Base-by-base conservation (phyloP, 768 basidiomycete species). In the Suillus clintonianus region DNA sequence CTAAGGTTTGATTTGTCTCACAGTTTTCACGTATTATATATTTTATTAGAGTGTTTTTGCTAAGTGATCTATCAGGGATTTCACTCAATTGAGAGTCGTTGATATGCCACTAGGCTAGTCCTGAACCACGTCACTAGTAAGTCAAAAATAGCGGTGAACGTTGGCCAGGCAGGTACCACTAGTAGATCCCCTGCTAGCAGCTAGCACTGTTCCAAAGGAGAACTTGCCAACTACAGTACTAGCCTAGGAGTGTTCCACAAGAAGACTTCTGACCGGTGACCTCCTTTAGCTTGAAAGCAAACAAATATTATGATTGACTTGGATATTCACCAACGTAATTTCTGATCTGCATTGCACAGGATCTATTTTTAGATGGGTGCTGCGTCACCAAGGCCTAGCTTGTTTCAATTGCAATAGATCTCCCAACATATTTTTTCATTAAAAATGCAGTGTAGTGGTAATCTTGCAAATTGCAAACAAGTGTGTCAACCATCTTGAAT, bases 21-120 rank as follows among this genome's bases (percentile, higher is more conserved):
- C 48, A 9, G 48, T 30, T 5, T 53, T 54, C 17, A 41, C 51
- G 43, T 62, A 45, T 54, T 55, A 36, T 51, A 54, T 57, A 59
- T 47, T 17, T 53, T 32, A 24, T 41, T 57, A 57, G 24, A 24
- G 39, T 30, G 3, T 27, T 57, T 57, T 27, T 30, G 39, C 37
- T 30, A 57, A 19, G 56, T n/a, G 39, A 57, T 57, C 24, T 57
- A 41, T 11, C 39, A 19, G 39, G 15, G 24, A 57, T 27, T 24
- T 39, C 47, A 27, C 37, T 19, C 9, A 24, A 37, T 37, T 24
- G 54, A 53, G 30, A 55, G 14, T n/a, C 14, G 37, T 27, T 15
- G 37, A 56, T 39, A 15, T 17, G 4, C 11, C 53, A 17, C 22
- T 8, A 13, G 9, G 37, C 22, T 8, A 13, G 9, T 24, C n/a